Base-by-base conservation (phyloP, 2,329 filamentous ascomycete species). In the Boeremia lycopersici region DNA sequence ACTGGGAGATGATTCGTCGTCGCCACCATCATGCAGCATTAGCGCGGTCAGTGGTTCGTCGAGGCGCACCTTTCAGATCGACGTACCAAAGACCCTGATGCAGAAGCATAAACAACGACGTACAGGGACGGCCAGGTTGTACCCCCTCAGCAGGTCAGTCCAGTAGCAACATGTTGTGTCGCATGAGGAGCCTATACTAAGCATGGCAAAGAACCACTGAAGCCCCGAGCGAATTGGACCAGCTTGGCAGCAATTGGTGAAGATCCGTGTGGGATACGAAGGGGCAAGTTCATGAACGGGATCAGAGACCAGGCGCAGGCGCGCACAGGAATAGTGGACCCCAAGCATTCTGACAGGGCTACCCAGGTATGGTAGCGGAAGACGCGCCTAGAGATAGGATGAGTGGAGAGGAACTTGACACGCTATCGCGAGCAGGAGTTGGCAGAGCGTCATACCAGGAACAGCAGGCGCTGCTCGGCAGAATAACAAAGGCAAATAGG, bases 21-120 rank as follows among this genome's bases (percentile, higher is more conserved):
- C 64, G 71, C 71, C 72, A 74, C 71, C 61, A 53, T 61, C 56
- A 62, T 74, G 70, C 71, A 71, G 70, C 60, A 64, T 64, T 73
- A 74, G 72, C 68, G 70, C 64, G 48, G 43, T 59, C 51, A 65
- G 68, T 61, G 60, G 70, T 67, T 69, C 59, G 63, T 71, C 66
- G 67, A 74, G 65, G 70, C 69, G 67, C 63, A 63, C 62, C 62
- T 60, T 68, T 65, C 64, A 57, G 72, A 74, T 74, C 72, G 67
- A 63, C 71, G 64, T 52, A 57, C 67, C 51, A 60, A 65, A 60
- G 65, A 57, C 62, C 64, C 68, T 68, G 60, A 67, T 64, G 61
- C 53, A 60, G 64, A 62, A 64, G 67, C 66, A 70, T 70, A 66
- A 63, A 69, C 57, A 70, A 64, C 65, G 52, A 70, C 47, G 64